Evolutionary conservation across 495 filamentous ascomycete genomes (phyloP).

Genomic region (Aspergillus funiculosus): DNA sequence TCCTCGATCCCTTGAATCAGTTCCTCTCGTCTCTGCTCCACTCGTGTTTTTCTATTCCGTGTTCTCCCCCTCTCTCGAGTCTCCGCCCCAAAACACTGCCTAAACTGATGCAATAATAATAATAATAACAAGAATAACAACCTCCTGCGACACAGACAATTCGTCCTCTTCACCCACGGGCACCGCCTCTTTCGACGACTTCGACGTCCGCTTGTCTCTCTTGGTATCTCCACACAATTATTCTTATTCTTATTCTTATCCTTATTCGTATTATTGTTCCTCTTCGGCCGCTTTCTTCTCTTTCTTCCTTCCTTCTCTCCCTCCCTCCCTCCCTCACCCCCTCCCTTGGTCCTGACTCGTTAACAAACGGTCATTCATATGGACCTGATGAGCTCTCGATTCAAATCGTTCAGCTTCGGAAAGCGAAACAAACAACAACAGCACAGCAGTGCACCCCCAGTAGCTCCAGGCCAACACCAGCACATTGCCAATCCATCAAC

Average conservation of each 20-base stretch:
- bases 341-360: conserved; percentile 13
- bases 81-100: too few relatives aligned
- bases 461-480: conserved; percentile 5
- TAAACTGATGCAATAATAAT: background rate
- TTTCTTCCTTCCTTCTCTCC: conserved; percentile 14
- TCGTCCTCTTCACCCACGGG: background rate
- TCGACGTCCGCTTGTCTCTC: conserved; percentile 3
- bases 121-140: background rate
- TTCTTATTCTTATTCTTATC: conserved; percentile 4
- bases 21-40: conserved; percentile 2
- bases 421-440: conserved; percentile 42
- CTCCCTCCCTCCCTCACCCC: conserved; percentile 3
- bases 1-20: conserved; percentile 8
- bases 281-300: conserved; percentile 14
- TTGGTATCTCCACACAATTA: background rate
- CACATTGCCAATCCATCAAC: conserved; percentile 17
- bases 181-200: conserved; percentile 9
- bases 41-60: conserved; percentile 4
- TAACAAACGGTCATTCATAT: conserved; percentile 27
- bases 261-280: conserved; percentile 9
- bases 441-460: conserved; percentile 16
- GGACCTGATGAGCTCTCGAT: conserved; percentile 49
- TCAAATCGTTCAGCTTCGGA: conserved; percentile 43
- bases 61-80: background rate
- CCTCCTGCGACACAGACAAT: too few relatives aligned